Percentiles rank a stretch among this genome's conserved stretches.
Conservation (phyloP, 768 basidiomycete genomes). For the Suillus sp. region DNA sequence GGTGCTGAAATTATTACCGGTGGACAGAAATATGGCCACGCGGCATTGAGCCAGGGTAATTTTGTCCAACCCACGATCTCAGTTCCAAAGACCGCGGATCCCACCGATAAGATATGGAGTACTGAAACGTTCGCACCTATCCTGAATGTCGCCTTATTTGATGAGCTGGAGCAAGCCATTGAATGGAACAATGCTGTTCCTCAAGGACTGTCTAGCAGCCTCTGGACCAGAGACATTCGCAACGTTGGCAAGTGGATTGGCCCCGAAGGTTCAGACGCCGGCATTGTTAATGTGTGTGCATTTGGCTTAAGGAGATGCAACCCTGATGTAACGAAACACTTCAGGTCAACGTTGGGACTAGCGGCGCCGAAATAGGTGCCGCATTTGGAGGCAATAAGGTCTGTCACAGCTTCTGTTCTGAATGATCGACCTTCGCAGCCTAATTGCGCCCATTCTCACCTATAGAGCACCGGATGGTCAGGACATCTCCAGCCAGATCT, state of each 20-base stretch:
- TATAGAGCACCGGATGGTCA: conserved; percentile 82
- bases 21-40: conserved; percentile 55
- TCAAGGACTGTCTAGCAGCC: conserved; percentile 87
- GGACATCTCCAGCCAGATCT: conserved; percentile 27
- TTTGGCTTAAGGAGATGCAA: conserved; percentile 4
- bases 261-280: conserved; percentile 84
- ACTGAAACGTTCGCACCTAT: conserved; percentile 90
- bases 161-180: conserved; percentile 85
- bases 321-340: conserved; percentile 8
- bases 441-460: conserved; percentile 18
- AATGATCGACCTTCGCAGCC: conserved; percentile 17
- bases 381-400: conserved; percentile 97
- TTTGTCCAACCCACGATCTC: conserved; percentile 90
- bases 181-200: conserved; percentile 89
- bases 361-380: conserved; percentile 77
- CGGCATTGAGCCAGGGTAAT: conserved; percentile 66
- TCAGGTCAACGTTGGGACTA: conserved; percentile 68
- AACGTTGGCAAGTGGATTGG: conserved; percentile 93
- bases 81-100: conserved; percentile 58
- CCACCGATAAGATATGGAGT: conserved; percentile 64
- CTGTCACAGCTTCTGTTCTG: conserved; percentile 20
- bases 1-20: conserved; percentile 82
- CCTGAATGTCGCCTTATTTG: conserved; percentile 82
- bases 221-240: conserved; percentile 87
- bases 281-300: conserved; percentile 83